Base-by-base conservation (phyloP, 768 basidiomycete genomes). In the Boletus coccyginus region DNA sequence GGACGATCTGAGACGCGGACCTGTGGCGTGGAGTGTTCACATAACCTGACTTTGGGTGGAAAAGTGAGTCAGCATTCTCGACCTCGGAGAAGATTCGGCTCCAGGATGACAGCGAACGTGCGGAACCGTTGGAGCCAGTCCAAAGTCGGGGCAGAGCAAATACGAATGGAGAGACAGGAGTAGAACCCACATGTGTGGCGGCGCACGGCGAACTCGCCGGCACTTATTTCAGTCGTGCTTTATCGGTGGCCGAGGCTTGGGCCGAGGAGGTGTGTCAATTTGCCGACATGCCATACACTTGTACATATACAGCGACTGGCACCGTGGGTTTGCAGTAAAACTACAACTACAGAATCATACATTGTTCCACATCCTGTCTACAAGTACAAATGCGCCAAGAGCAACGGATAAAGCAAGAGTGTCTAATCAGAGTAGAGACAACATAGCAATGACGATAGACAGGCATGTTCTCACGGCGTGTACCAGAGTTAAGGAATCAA, bases 21-120 rank as follows among this genome's bases (percentile, higher is more conserved):
- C 57, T 62, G 66, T 70, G 70, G 68, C 61, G 61, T 63, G 61
- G 58, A 55, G 49, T 40, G 36, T n/a, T 55, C 46, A 53, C 49
- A 55, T 52, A 49, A 46, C 47, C 17, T 36, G 39, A 5, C 42
- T 21, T 42, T 50, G 32, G 41, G 53, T 24, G 58, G 53, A 52
- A 39, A 47, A 32, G 21, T 56, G 55, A 59, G 50, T 50, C 52
- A 47, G 27, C 60, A 2, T 40, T 40, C 52, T 56, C 45, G 19
- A 33, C 39, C 41, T 44, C 36, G 24, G 52, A 17, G 12, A 44
- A 39, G 12, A 8, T 45, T 57, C 46, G 50, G 51, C 31, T 49
- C 46, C 42, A 51, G 21, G 27, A 46, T 46, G 61, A 44, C 35
- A 55, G n/a, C 46, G 43, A 45, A 46, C 7, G 27, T 24, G 24